Evolutionary conservation across 1,284 basidiomycete species (phyloP).

Genomic region (Apiotrichum siamense): DNA sequence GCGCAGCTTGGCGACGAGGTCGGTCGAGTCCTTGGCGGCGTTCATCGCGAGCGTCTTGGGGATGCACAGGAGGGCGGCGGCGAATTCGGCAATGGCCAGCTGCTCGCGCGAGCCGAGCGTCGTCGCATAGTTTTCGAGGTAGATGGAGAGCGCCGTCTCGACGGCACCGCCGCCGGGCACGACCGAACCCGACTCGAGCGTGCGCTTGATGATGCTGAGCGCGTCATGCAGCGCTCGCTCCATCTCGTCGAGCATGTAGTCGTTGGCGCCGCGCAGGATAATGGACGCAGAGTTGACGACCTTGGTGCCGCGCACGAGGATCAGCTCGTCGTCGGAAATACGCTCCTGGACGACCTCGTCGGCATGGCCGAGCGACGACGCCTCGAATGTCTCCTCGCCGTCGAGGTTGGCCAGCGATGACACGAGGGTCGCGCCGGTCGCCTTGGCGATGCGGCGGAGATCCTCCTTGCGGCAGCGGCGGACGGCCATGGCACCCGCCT

Average conservation of each 20-base stretch:
- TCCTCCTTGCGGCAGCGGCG: constrained; percentile 97
- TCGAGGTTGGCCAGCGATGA: constrained; percentile 93
- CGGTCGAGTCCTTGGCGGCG: constrained; percentile 97
- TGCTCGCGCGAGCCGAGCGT: constrained; percentile 96
- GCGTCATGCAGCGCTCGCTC: constrained; percentile 94
- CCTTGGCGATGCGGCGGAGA: constrained; percentile 90
- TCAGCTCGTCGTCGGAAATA: constrained; percentile 97
- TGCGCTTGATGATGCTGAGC: constrained; percentile 91
- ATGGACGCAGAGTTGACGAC: constrained; percentile 90
- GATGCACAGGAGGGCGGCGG: constrained; percentile 84
- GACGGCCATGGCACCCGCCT: constrained; percentile 98
- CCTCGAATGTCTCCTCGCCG: constrained; percentile 96
- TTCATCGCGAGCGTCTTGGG: constrained; percentile 97
- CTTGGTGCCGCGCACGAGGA: constrained; percentile 95
- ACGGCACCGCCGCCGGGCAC: constrained; percentile 98
- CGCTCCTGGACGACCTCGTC: constrained; percentile 97
- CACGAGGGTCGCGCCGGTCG: constrained; percentile 90
- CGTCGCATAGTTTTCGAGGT: constrained; percentile 98
- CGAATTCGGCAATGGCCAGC: constrained; percentile 97
- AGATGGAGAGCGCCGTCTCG: constrained; percentile 93
- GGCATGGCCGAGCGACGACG: constrained; percentile 78
- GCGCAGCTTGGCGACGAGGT: constrained; percentile 92
- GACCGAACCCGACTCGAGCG: constrained; percentile 89
- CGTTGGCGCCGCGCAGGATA: constrained; percentile 92
- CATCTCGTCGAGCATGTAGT: constrained; percentile 99